Base-by-base conservation (phyloP, 1,284 basidiomycete species). In the Cutaneotrichosporon dermatis region DNA sequence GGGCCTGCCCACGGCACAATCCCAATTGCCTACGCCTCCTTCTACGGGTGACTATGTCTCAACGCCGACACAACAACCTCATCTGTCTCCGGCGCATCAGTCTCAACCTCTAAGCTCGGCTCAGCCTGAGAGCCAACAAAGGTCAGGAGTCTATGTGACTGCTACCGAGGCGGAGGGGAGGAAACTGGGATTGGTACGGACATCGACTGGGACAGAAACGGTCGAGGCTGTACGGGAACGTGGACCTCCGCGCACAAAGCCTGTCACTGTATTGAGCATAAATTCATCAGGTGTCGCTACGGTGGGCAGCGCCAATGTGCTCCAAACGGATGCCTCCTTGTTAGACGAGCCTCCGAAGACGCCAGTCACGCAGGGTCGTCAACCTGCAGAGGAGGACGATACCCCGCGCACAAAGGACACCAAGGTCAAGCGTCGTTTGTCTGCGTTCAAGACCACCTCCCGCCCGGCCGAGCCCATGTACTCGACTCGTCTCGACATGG, bases 311-410 rank as follows among this genome's bases (percentile, higher is more conserved):
- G 62, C 64, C 13, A 58, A 71, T 16, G 72, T 75, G 33, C 65
- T 76, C 1, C 65, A 72, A 53, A 69, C 65, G 11, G 75, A 75
- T 33, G 54, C 72, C 9, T 68, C 66, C 8, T 69, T 69, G 66
- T 64, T 75, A 25, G 58, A 59, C 25, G 44, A 54, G 4, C 15
- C 51, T 7, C 54, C 61, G 63, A 33, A 67, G 54, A 49, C 69
- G 4, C 68, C 71, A 3, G 57, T 55, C 35, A 45, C 58, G 35
- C 35, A 43, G 15, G 12, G 48, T 12, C 41, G 56, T 7, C 46
- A 64, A 8, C 64, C 58, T 12, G 69, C 66, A 10, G 65, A 63
- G 25, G 25, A 25, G 1, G 53, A 62, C 25, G 69, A 72, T 37
- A 63, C 69, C 0, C 70, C 71, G 1, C 57, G 63, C n/a, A 65